Base-by-base conservation (phyloP, 495 filamentous ascomycete genomes). In the Xylaria scruposa region DNA sequence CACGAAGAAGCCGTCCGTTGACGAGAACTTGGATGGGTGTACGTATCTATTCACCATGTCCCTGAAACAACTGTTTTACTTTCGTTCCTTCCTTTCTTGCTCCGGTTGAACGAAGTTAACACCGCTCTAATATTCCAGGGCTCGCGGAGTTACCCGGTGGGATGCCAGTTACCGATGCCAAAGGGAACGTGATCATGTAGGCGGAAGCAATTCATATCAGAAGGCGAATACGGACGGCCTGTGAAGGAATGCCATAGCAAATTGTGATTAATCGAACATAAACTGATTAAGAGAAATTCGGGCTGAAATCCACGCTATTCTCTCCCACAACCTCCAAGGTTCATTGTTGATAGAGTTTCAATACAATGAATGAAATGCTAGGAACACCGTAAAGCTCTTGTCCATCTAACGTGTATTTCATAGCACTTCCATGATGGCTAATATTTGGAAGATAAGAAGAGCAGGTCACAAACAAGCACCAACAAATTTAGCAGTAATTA, bases 21-120 rank as follows among this genome's bases (percentile, higher is more conserved):
- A 80, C 36, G 79, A 81, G 61, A 73, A 79, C 33, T 31, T 80
- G 49, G 74, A 78, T 60, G 76, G 77, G 24, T 81, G 79, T 81
- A 71, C 77, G 79, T 75, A 53, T 42, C 59, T 36, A 38, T 33
- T 0, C 9, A 12, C 38, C 13, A 12, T 29, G 3, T 56, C 24
- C 21, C 10, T 13, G 1, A 53, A 26, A 9, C 24, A 26, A 2
- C 21, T 9, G 4, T 24, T 53, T 0, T 10, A 12, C 24, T n/a
- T n/a, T n/a, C n/a, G n/a, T 26, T 17, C 21, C 12, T 53, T 26
- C 8, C 26, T 26, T 26, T n/a, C 21, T n/a, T n/a, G n/a, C n/a
- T n/a, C n/a, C 0, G 2, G 4, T 31, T 56, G 53, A 47, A 13
- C 3, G 3, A 47, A 24, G 26, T 26, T 64, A 49, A 64, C 26